Evolutionary conservation across 2,329 filamentous ascomycete genomes (phyloP).

Genomic region (Balansia obtecta): DNA sequence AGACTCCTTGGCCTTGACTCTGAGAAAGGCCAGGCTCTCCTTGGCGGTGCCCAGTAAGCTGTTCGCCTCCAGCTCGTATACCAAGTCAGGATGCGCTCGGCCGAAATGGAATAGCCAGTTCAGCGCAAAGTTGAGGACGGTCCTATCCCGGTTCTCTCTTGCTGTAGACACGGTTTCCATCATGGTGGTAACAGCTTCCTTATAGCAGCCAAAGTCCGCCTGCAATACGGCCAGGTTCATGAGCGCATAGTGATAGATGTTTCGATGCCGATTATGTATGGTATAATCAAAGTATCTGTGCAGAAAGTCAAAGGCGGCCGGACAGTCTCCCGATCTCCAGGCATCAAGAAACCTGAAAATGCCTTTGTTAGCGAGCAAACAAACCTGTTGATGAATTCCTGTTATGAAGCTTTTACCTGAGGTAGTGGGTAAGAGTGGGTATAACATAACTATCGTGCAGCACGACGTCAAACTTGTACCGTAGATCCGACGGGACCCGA

Average conservation of each 20-base stretch:
- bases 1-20: constrained; percentile 72
- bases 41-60: constrained; percentile 67
- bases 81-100: constrained; percentile 69
- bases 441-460: constrained; percentile 54
- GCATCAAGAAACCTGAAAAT: constrained; percentile 66
- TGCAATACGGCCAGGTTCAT: constrained; percentile 90
- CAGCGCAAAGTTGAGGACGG: constrained; percentile 85
- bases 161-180: constrained; percentile 92
- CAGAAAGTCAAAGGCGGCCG: constrained; percentile 77
- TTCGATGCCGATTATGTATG: constrained; percentile 69
- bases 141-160: constrained; percentile 82
- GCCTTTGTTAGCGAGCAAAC: constrained; percentile 6
- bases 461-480: constrained; percentile 55
- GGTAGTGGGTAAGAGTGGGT: constrained; percentile 64
- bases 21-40: constrained; percentile 73
- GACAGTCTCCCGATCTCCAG: constrained; percentile 84
- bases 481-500: constrained; percentile 64
- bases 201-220: constrained; percentile 85
- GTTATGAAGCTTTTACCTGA: constrained; percentile 35
- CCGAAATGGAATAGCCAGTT: constrained; percentile 94
- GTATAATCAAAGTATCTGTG: constrained; percentile 97
- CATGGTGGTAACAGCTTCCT: constrained; percentile 86
- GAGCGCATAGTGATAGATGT: constrained; percentile 88
- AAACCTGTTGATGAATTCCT: background rate
- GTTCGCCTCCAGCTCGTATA: constrained; percentile 55